Percentiles rank a stretch among this genome's conserved stretches.
Evolutionary conservation across 2,329 filamentous ascomycete genomes (phyloP).

Genomic region (Phialocephala sp.): DNA sequence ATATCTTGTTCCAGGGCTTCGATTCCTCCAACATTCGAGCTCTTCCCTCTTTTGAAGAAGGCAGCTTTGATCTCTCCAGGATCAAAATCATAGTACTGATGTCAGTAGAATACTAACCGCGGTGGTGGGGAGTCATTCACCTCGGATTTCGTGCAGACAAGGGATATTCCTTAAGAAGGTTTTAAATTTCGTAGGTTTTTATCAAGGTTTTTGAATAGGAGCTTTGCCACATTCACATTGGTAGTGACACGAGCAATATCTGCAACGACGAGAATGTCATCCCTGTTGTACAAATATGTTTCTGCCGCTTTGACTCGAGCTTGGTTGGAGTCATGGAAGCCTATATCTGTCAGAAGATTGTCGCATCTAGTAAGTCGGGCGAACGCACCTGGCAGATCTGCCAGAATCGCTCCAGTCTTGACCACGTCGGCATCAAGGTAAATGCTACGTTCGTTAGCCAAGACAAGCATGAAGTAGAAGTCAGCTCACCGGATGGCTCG

Average conservation of each 20-base stretch:
- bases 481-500: neutral
- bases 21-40: neutral
- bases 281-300: constrained; percentile 20
- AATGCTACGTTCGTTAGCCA: neutral
- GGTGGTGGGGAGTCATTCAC: neutral
- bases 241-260: constrained; percentile 21
- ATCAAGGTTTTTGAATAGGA: neutral
- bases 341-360: neutral
- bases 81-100: neutral
- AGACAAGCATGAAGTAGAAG: neutral
- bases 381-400: neutral
- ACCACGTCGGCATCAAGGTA: neutral
- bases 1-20: neutral
- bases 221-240: constrained; percentile 15
- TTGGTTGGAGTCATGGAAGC: constrained; percentile 22
- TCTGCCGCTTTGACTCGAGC: constrained; percentile 25
- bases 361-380: neutral
- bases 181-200: constrained; percentile 1
- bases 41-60: neutral
- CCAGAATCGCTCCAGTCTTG: neutral
- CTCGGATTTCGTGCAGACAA: neutral
- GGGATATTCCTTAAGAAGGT: constrained; percentile 24
- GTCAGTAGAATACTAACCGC: neutral
- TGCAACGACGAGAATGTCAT: constrained; percentile 25
- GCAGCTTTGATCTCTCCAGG: neutral